Conservation (phyloP, 139 green algal genomes). For the Deuterostichococcus epilithicus region DNA sequence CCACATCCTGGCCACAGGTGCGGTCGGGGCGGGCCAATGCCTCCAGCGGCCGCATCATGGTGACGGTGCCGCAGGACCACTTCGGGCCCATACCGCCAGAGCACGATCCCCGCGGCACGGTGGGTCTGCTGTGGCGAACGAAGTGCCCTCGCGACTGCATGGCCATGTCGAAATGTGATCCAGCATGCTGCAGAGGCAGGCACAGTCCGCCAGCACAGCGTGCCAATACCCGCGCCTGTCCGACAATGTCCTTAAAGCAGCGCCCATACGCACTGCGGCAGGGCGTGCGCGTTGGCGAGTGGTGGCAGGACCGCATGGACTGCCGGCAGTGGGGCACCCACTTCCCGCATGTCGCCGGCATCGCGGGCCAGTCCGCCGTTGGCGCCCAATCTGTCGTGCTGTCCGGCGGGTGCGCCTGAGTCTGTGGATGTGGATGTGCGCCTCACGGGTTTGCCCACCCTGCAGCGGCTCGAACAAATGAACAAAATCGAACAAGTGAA, state of each 20-base stretch:
- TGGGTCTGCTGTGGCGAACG: too few relatives aligned
- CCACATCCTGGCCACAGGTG: constrained; percentile 5
- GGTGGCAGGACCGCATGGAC: constrained; percentile 86
- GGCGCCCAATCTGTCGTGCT: constrained; percentile 79
- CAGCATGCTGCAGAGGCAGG: too few relatives aligned
- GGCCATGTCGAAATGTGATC: too few relatives aligned
- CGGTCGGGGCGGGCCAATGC: constrained; percentile 84
- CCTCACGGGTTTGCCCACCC: too few relatives aligned
- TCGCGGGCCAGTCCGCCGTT: constrained; percentile 79
- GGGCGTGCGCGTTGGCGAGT: constrained; percentile 82
- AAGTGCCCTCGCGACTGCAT: too few relatives aligned
- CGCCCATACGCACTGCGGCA: constrained; percentile 28
- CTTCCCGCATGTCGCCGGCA: constrained; percentile 94
- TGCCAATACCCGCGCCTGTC: too few relatives aligned
- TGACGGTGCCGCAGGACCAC: constrained; percentile 81
- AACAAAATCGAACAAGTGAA: too few relatives aligned
- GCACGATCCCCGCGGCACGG: constrained; percentile 72
- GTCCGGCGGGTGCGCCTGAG: constrained; percentile 47
- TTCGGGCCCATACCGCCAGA: constrained; percentile 93
- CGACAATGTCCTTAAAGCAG: too few relatives aligned
- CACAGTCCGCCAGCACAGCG: too few relatives aligned
- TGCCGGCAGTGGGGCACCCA: constrained; percentile 94
- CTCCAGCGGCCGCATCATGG: constrained; percentile 81
- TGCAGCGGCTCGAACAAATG: too few relatives aligned
- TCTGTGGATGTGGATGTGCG: too few relatives aligned